Percentiles rank a stretch among this genome's conserved stretches.
Conservation (phyloP, 768 basidiomycete species). For the Nidularia pulvinata region DNA sequence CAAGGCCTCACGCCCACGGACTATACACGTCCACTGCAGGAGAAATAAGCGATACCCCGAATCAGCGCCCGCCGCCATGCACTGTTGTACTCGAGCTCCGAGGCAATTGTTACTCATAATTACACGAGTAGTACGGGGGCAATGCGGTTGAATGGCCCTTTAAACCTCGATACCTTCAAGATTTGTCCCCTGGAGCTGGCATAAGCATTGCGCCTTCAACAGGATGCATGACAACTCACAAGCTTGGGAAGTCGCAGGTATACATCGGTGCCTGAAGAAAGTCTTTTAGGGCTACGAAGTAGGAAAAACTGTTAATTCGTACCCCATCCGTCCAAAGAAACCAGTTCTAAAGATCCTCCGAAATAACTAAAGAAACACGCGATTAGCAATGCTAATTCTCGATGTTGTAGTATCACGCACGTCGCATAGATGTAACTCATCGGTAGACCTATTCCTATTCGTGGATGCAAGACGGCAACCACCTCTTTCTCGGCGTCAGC, state of each 20-base stretch:
- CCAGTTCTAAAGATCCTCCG: conserved; percentile 76
- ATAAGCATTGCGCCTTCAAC: background rate
- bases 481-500: conserved; percentile 38
- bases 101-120: too few relatives aligned
- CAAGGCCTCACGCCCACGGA: too few relatives aligned
- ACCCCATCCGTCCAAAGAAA: conserved; percentile 88
- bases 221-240: conserved; percentile 36
- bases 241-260: conserved; percentile 81
- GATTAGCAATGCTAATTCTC: background rate
- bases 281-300: background rate
- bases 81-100: too few relatives aligned
- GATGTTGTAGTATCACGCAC: conserved; percentile 28
- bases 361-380: conserved; percentile 56
- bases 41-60: too few relatives aligned
- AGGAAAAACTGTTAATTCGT: conserved; percentile 17
- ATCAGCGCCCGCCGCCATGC: too few relatives aligned
- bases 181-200: conserved; percentile 67
- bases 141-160: background rate
- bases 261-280: conserved; percentile 74
- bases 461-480: conserved; percentile 51
- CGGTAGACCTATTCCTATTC: conserved; percentile 82
- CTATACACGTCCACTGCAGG: too few relatives aligned
- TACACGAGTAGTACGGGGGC: background rate
- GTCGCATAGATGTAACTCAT: conserved; percentile 91
- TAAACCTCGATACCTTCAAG: conserved; percentile 82